A percentile compares a stretch with the other conserved stretches of the same genome.
Evolutionary conservation across 441 rosid species (phyloP).

Genomic region (Daphne laureola): DNA sequence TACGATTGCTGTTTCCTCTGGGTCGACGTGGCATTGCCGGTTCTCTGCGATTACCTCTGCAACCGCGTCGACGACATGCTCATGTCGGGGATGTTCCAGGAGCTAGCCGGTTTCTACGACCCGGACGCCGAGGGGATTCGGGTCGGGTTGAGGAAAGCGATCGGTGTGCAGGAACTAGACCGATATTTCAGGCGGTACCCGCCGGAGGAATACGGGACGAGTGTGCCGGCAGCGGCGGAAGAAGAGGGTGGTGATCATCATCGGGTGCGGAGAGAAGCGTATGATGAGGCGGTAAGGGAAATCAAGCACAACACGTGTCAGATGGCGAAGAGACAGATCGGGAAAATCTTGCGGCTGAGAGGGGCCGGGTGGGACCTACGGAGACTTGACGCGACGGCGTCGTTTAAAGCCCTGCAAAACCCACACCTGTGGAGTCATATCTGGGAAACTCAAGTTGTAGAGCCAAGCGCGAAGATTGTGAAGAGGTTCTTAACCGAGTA

Average conservation of each 20-base stretch:
- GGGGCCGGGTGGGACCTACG: slow-evolving; percentile 60
- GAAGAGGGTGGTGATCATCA: slow-evolving; percentile 15
- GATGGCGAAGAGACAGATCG: slow-evolving; percentile 63
- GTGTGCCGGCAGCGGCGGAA: slow-evolving; percentile 1
- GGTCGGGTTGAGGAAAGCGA: slow-evolving; percentile 59
- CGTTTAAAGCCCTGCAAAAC: slow-evolving; percentile 36
- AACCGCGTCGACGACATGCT: slow-evolving; percentile 88
- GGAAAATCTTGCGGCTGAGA: slow-evolving; percentile 49
- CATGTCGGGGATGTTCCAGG: slow-evolving; percentile 69
- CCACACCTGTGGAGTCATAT: slow-evolving; percentile 32
- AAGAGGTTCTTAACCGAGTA: slow-evolving; percentile 62
- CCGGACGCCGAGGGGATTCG: slow-evolving; percentile 21
- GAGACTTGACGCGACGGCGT: slow-evolving; percentile 66
- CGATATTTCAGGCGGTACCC: slow-evolving; percentile 41
- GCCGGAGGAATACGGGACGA: slow-evolving; percentile 14
- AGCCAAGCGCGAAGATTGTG: slow-evolving; percentile 77
- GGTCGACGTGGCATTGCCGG: slow-evolving; percentile 61
- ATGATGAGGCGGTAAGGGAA: slow-evolving; percentile 55
- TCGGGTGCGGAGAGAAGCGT: slow-evolving; percentile 29
- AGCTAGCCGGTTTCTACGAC: slow-evolving; percentile 41
- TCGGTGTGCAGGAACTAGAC: slow-evolving; percentile 84
- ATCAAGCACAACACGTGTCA: slow-evolving; percentile 69
- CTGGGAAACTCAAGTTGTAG: slow-evolving; percentile 65
- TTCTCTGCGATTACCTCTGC: slow-evolving; percentile 45
- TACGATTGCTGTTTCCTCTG: slow-evolving; percentile 73